A percentile compares a stretch with the other conserved stretches of the same genome.
Evolutionary conservation across 164 flowering plant species (phyloP).

Genomic region (Nymphaea thermarum): DNA sequence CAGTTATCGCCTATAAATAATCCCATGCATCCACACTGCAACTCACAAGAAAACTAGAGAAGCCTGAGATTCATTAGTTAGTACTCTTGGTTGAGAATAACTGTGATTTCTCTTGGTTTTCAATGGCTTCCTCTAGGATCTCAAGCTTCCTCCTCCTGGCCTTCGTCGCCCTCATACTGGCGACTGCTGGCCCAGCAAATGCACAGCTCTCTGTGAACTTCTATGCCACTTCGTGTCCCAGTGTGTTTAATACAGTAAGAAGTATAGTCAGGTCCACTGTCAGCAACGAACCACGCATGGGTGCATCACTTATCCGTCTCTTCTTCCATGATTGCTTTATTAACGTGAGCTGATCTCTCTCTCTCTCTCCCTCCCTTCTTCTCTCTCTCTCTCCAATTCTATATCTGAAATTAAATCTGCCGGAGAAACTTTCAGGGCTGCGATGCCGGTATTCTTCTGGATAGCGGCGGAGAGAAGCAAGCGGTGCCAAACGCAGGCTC

Average conservation of each 20-base stretch:
- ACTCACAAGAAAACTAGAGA: no score
- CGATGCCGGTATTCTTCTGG: conserved; percentile 13
- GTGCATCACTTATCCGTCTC: conserved; percentile 26
- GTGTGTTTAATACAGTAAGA: conserved; percentile 20
- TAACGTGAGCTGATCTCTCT: conserved; percentile 5
- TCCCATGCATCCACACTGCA: no score
- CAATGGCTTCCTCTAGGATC: no score
- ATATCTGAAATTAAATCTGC: background rate
- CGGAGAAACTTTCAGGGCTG: conserved; percentile 11
- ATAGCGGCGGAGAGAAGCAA: conserved; percentile 7
- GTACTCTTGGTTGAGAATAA: no score
- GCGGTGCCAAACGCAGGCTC: conserved; percentile 4
- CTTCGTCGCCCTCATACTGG: no score
- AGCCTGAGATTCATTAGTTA: no score
- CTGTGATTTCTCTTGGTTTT: no score
- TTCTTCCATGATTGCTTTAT: conserved; percentile 39
- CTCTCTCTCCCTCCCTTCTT: background rate
- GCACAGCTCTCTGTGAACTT: conserved; percentile 18
- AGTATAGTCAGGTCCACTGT: conserved; percentile 11
- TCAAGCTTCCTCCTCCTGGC: no score
- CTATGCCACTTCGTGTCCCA: conserved; percentile 23
- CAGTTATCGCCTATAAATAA: no score
- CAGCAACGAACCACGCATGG: conserved; percentile 25
- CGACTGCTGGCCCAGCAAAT: no score
- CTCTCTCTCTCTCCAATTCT: background rate